Conservation (phyloP, 345 rosid species). For the Angophora floribunda region DNA sequence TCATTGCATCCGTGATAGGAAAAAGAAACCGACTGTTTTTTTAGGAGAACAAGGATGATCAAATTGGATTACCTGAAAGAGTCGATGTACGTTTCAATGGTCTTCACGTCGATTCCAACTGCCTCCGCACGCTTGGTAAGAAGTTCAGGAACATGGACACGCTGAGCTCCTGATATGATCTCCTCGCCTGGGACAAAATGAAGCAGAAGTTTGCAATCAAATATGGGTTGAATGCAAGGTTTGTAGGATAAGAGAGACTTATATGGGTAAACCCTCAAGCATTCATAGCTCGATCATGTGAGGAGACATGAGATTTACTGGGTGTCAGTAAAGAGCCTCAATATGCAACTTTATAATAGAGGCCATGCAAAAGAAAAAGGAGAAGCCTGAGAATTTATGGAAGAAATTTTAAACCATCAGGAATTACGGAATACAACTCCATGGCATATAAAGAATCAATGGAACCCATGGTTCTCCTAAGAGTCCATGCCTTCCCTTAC, state of each 20-base stretch:
- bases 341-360: background rate
- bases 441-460: background rate
- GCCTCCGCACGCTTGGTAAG: slow-evolving; percentile 65
- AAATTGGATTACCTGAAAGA: slow-evolving; percentile 57
- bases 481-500: background rate
- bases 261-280: background rate
- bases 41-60: background rate
- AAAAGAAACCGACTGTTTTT: background rate
- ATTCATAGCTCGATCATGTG: background rate
- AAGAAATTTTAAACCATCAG: background rate
- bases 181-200: slow-evolving; percentile 58
- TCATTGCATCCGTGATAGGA: background rate
- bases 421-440: background rate
- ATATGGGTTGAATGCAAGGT: background rate
- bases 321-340: background rate
- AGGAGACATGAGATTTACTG: background rate
- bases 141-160: slow-evolving; percentile 71
- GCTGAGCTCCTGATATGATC: slow-evolving; percentile 96
- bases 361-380: background rate
- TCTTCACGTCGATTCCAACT: slow-evolving; percentile 62
- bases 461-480: background rate
- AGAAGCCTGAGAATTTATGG: background rate
- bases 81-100: slow-evolving; percentile 70
- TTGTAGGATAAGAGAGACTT: background rate
- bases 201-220: background rate